These are phyloP conservation scores for Botrytis paeoniae DNA, from an alignment of 2,329 filamentous ascomycete genomes.

Conservation along the genomic window DNA sequence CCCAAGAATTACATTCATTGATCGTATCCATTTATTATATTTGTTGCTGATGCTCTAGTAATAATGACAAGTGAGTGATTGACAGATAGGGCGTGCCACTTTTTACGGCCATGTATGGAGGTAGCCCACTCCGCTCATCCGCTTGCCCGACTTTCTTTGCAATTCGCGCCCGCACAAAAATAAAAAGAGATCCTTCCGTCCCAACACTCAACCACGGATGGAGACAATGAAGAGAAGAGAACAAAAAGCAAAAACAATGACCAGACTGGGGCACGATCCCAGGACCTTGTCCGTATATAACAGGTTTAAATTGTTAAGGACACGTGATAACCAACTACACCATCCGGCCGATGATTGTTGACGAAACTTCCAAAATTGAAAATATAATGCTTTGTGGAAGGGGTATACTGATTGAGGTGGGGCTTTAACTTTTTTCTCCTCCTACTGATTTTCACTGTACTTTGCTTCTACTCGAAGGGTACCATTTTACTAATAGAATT, in stretches of 20 bases:
- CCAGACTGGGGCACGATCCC: slow-evolving; percentile 12
- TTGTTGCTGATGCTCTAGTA: too few relatives aligned
- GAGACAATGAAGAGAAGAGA: not conserved
- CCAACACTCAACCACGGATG: not conserved
- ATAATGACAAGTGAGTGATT: too few relatives aligned
- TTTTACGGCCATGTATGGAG: not conserved
- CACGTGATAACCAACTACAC: slow-evolving; percentile 19
- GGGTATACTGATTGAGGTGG: not conserved
- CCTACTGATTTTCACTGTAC: not conserved
- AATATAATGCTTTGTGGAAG: too few relatives aligned
- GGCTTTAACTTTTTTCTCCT: not conserved
- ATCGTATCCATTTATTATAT: too few relatives aligned
- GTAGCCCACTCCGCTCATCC: not conserved
- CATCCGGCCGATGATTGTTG: slow-evolving; percentile 4
- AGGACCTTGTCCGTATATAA: slow-evolving; percentile 5
- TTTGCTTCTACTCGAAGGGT: not conserved
- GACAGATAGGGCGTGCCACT: not conserved
- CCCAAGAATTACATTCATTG: not conserved
- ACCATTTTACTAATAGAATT: not conserved
- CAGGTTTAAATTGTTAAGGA: slow-evolving; percentile 2
- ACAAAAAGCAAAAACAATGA: not conserved
- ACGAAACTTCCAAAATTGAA: too few relatives aligned
- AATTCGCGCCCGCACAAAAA: not conserved
- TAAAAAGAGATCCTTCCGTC: not conserved
- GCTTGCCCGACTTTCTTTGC: not conserved